Conservation (phyloP, 441 rosid genomes). For the Pelargonium citronellum region DNA sequence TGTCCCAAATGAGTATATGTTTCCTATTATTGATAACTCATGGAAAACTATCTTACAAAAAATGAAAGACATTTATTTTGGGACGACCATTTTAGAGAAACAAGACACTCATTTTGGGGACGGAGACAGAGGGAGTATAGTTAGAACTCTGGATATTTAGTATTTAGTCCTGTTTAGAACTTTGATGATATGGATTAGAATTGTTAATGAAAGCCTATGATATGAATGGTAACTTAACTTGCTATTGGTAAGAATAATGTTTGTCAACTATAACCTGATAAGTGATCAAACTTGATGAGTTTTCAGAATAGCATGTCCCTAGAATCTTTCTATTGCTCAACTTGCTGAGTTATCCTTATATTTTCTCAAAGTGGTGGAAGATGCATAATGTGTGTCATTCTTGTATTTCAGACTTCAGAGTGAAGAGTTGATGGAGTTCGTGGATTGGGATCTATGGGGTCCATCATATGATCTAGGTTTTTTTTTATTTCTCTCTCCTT, state of each 20-base stretch:
- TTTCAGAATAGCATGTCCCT: constrained; percentile 1
- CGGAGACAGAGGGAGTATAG: too few relatives aligned
- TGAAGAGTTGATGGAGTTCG: constrained; percentile 15
- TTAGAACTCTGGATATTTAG: too few relatives aligned
- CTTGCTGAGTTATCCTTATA: neutral
- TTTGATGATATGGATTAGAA: too few relatives aligned
- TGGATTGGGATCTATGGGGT: constrained; percentile 60
- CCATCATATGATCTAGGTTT: constrained; percentile 36
- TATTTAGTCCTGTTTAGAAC: too few relatives aligned
- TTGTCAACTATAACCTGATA: neutral
- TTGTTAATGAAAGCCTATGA: too few relatives aligned
- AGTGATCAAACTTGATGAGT: neutral
- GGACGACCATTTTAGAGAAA: too few relatives aligned
- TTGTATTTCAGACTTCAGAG: constrained; percentile 10
- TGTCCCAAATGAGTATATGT: too few relatives aligned
- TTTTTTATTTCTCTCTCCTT: neutral
- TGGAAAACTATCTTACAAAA: too few relatives aligned
- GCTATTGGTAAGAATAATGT: neutral
- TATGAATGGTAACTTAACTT: too few relatives aligned
- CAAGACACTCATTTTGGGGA: too few relatives aligned
- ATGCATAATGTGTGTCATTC: neutral
- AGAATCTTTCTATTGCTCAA: neutral
- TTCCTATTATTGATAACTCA: too few relatives aligned
- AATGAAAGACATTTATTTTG: too few relatives aligned
- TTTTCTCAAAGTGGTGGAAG: neutral